Evolutionary conservation across 176 grass and related monocot genomes (phyloP).

Genomic region (Oryza brachyantha): DNA sequence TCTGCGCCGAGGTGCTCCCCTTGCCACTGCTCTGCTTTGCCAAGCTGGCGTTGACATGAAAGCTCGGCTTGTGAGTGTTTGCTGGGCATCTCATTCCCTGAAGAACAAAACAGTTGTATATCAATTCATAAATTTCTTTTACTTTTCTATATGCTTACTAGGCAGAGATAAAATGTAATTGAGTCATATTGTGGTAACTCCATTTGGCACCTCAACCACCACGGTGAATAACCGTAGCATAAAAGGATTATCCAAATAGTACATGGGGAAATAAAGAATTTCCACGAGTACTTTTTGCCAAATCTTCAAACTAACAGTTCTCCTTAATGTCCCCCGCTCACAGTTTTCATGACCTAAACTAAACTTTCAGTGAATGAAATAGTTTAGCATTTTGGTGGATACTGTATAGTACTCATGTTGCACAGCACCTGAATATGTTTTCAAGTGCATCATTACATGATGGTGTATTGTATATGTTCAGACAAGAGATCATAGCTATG

Average conservation of each 20-base stretch:
- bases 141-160: background rate
- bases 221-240: no score
- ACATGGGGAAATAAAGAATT: background rate
- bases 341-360: background rate
- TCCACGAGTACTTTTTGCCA: background rate
- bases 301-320: background rate
- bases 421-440: background rate
- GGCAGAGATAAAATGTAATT: background rate
- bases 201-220: background rate
- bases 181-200: background rate
- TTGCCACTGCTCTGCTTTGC: slow-evolving; percentile 70
- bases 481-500: background rate
- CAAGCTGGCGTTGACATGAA: slow-evolving; percentile 82
- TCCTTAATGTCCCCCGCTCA: background rate
- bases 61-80: slow-evolving; percentile 94
- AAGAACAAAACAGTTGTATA: slow-evolving; percentile 14
- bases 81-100: slow-evolving; percentile 88
- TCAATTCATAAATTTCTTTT: background rate
- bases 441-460: background rate
- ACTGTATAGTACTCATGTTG: background rate
- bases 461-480: background rate
- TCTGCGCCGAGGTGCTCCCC: slow-evolving; percentile 43
- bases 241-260: background rate
- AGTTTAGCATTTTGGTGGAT: background rate
- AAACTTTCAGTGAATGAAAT: background rate